Base-by-base conservation (phyloP, 768 basidiomycete genomes). In the Paxillus ammoniavirescens region DNA sequence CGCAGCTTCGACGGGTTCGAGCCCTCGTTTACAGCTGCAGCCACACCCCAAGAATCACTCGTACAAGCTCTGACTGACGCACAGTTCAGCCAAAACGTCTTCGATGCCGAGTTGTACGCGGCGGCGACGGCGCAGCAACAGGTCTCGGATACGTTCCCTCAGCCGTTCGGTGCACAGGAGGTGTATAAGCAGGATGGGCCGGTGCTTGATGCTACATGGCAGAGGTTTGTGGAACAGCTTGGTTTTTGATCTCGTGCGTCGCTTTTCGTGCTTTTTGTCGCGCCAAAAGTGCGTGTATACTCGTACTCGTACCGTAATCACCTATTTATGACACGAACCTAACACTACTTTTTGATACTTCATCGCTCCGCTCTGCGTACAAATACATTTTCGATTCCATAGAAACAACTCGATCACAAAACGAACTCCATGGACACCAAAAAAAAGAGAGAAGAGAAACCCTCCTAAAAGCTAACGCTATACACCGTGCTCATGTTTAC, bases 161-260 rank as follows among this genome's bases (percentile, higher is more conserved):
- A 50, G 28, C 51, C 47, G n/a, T 59, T 56, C 26, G 21, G 49
- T 21, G 33, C 35, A n/a, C 28, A 28, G 3, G 41, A 56, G 18
- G 59, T 42, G 40, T 48, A 49, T 43, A 52, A 40, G 13, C 7
- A 23, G 8, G 60, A 60, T 38, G 60, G 73, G 13, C 74, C 75
- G 1, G 72, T 75, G 30, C 59, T 87, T 50, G 83, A 88, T 61
- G 70, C 83, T 15, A 78, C 82, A 1, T 89, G 86, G 85, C 80
- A 82, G 63, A 79, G 75, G 55, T 83, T 89, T 42, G 80, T 85
- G 42, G 83, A 87, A 64, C 86, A 88, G 58, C 72, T 89, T 42
- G 86, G 86, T 2, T 78, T 78, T 55, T 75, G 53, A 66, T 42
- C 8, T 30, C 8, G 15, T n/a, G 17, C 37, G 17, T 17, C 15